These are phyloP conservation scores for Apiotrichum porosum DNA, from an alignment of 1,284 basidiomycete species.

Conservation along the genomic window DNA sequence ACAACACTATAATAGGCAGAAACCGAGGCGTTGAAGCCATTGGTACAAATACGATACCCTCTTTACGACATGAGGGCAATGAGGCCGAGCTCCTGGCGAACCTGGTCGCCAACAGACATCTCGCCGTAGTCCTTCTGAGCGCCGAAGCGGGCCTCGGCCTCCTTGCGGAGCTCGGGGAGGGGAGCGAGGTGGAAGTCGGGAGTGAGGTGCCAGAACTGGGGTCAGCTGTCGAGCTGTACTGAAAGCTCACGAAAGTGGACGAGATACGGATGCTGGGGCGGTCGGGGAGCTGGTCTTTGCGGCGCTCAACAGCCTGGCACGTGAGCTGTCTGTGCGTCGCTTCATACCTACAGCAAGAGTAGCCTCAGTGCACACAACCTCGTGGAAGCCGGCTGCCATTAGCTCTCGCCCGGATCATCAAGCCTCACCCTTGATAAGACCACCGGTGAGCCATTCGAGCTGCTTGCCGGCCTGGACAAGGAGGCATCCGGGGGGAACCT, in stretches of 20 bases:
- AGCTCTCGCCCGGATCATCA: background rate
- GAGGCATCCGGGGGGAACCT: conserved; percentile 62
- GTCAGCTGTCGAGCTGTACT: too few relatives aligned
- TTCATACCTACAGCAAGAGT: conserved; percentile 59
- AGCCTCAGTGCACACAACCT: conserved; percentile 77
- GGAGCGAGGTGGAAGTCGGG: conserved; percentile 71
- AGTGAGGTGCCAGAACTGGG: conserved; percentile 77
- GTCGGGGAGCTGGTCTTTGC: conserved; percentile 58
- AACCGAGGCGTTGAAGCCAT: too few relatives aligned
- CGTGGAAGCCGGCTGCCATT: conserved; percentile 68
- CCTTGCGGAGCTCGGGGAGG: conserved; percentile 55
- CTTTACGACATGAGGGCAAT: conserved; percentile 64
- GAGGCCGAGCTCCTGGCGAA: conserved; percentile 75
- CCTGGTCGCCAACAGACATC: conserved; percentile 81
- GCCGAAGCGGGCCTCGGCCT: conserved; percentile 43
- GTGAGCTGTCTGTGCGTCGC: too few relatives aligned
- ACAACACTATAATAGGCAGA: background rate
- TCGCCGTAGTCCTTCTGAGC: conserved; percentile 57
- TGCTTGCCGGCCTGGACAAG: conserved; percentile 84
- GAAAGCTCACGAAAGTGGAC: conserved; percentile 61
- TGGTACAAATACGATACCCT: too few relatives aligned
- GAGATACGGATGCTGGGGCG: conserved; percentile 86
- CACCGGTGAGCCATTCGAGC: conserved; percentile 80
- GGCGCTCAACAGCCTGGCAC: conserved; percentile 60
- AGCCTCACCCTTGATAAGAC: conserved; percentile 66